Conservation (phyloP, 2,329 filamentous ascomycete genomes). For the Grosmannia serpens region DNA sequence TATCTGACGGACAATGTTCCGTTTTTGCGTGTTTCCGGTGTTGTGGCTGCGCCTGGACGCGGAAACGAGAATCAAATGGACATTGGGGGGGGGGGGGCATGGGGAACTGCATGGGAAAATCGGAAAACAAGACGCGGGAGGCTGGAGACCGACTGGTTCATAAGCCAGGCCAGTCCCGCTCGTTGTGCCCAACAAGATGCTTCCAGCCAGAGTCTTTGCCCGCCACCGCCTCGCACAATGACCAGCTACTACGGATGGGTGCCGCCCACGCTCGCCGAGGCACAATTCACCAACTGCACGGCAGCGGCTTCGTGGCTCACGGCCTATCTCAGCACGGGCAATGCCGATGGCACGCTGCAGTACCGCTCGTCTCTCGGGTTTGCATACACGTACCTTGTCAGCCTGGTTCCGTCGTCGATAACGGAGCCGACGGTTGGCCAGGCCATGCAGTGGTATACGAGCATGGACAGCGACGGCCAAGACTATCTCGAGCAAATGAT, state of each 20-base stretch:
- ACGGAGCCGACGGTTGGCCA: slow-evolving; percentile 2
- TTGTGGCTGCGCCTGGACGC: too few relatives aligned
- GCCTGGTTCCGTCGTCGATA: too few relatives aligned
- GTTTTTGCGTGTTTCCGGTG: too few relatives aligned
- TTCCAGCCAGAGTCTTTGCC: background rate
- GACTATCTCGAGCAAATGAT: background rate
- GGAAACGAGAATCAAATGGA: too few relatives aligned
- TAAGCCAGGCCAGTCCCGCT: background rate
- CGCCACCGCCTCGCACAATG: background rate
- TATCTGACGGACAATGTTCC: too few relatives aligned
- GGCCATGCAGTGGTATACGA: background rate
- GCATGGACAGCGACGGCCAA: background rate
- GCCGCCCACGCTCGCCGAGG: background rate
- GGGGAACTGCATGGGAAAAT: too few relatives aligned
- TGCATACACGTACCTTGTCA: too few relatives aligned
- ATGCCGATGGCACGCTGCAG: background rate
- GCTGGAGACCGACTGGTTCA: too few relatives aligned
- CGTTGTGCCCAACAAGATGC: background rate
- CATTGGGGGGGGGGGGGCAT: too few relatives aligned
- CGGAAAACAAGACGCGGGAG: too few relatives aligned
- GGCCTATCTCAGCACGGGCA: background rate
- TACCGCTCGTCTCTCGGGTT: too few relatives aligned
- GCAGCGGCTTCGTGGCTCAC: slow-evolving; percentile 3
- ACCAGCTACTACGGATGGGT: slow-evolving; percentile 3
- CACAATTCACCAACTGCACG: slow-evolving; percentile 3